A percentile compares a stretch with the other conserved stretches of the same genome.
Conservation (phyloP, 257 asterid species). For the Lavandula angustifolia region DNA sequence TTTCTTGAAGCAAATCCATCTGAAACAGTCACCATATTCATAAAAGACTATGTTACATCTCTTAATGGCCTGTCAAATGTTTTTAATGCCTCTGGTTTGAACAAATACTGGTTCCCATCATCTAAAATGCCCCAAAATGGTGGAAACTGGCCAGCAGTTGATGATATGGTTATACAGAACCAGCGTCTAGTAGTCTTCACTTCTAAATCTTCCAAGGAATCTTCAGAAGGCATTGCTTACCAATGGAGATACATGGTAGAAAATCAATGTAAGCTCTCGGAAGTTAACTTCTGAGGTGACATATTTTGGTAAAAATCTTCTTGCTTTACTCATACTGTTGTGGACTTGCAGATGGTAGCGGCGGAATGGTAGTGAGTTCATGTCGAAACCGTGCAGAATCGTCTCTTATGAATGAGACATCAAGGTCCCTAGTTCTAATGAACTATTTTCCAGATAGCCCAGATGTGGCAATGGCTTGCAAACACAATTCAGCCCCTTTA, state of each 20-base stretch:
- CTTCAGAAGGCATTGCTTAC: conserved; percentile 84
- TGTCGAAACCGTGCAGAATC: conserved; percentile 93
- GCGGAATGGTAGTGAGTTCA: conserved; percentile 71
- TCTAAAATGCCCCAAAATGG: conserved; percentile 82
- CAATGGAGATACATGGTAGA: conserved; percentile 87
- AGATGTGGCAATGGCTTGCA: conserved; percentile 70
- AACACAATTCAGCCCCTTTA: conserved; percentile 77
- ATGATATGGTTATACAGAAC: conserved; percentile 71
- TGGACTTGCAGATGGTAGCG: conserved; percentile 73
- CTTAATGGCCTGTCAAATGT: conserved; percentile 70
- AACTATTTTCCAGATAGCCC: conserved; percentile 83
- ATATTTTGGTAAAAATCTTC: conserved; percentile 10
- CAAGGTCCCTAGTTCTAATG: conserved; percentile 82
- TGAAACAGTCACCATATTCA: conserved; percentile 81
- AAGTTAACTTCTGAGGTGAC: neutral
- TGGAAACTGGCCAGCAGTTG: conserved; percentile 88
- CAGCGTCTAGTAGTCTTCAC: conserved; percentile 91
- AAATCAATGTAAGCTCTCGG: conserved; percentile 68
- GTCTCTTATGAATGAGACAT: conserved; percentile 55
- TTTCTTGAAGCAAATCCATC: conserved; percentile 83
- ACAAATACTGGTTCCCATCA: conserved; percentile 77
- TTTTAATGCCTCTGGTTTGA: conserved; percentile 73
- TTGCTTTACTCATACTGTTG: conserved; percentile 12
- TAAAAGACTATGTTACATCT: conserved; percentile 85
- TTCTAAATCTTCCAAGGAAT: conserved; percentile 73